Percentiles rank a stretch among this genome's conserved stretches.
Evolutionary conservation across 164 flowering plant genomes (phyloP).

Genomic region (Aristolochia fimbriata): DNA sequence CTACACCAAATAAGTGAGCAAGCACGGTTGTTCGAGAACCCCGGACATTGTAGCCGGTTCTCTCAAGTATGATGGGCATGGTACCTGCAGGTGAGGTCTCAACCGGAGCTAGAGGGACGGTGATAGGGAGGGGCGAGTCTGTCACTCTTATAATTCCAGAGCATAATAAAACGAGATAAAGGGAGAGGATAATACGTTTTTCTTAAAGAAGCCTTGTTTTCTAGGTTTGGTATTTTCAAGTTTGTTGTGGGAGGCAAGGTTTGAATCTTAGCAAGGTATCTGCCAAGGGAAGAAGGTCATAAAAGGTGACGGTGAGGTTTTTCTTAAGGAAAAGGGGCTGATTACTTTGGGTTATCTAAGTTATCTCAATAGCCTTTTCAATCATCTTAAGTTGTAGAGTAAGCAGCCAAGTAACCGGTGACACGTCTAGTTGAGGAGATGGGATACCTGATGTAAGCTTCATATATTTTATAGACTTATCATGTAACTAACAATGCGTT

Average conservation of each 20-base stretch:
- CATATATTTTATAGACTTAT: too few relatives aligned
- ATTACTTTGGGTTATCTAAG: neutral
- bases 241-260: constrained; percentile 2
- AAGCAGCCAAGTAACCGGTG: too few relatives aligned
- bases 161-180: too few relatives aligned
- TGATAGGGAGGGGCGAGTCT: neutral
- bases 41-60: neutral
- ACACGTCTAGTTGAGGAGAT: too few relatives aligned
- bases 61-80: neutral
- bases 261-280: constrained; percentile 1
- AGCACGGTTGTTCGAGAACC: neutral
- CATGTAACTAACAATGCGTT: too few relatives aligned
- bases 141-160: too few relatives aligned
- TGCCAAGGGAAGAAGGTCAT: neutral
- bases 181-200: neutral
- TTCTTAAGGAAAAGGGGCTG: neutral
- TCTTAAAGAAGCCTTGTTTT: constrained; percentile 13
- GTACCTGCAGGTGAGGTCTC: neutral
- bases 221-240: constrained; percentile 20
- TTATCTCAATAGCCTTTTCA: neutral
- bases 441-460: too few relatives aligned
- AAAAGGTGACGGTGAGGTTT: neutral
- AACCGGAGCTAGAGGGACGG: neutral
- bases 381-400: too few relatives aligned
- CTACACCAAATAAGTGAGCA: constrained; percentile 1